Base-by-base conservation (phyloP, 306 rosid species). In the Vigna mungo region DNA sequence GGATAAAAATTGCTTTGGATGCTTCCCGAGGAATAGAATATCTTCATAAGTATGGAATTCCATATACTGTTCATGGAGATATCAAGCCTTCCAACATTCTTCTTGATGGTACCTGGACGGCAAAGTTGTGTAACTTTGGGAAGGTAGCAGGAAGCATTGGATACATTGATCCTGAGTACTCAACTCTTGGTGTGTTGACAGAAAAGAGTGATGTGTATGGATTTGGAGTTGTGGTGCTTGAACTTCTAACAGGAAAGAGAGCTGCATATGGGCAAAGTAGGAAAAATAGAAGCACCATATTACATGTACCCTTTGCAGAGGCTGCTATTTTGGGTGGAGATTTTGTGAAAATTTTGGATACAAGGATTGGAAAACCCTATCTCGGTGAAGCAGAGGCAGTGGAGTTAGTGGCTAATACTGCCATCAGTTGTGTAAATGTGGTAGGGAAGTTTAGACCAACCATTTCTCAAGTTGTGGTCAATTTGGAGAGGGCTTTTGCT, bases 171-270 rank as follows among this genome's bases (percentile, higher is more conserved):
- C 97, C 97, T 2, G 90, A 85, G 20, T 77, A 17, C 30, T 44
- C 3, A 11, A 3, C 5, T 44, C 0, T 13, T 2, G 5, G 4
- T 63, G 84, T 89, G 2, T 69, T 94, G 56, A 94, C 98, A 7
- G 84, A 91, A 30, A 94, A 94, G 87, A 90, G 98, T 51, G 98
- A 94, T 80, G 98, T 91, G 4, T 92, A 92, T 77, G 98, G 98
- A 1, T 86, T 94, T 23, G 97, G 98, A 13, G 85, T 94, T 53
- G 98, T 94, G 5, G 49, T 94, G 72, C 78, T 92, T 16, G 98
- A 94, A 77, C 90, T 94, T 27, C 67, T 94, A 87, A 94, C 98
- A 4, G 98, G 98, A 80, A 94, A 80, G 85, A 85, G 87, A 84
- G 91, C 98, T 7, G 85, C 90, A 67, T 74, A 76, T 15, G 75